Conservation (phyloP, 2,329 filamentous ascomycete species). For the Cryphonectria japonica region DNA sequence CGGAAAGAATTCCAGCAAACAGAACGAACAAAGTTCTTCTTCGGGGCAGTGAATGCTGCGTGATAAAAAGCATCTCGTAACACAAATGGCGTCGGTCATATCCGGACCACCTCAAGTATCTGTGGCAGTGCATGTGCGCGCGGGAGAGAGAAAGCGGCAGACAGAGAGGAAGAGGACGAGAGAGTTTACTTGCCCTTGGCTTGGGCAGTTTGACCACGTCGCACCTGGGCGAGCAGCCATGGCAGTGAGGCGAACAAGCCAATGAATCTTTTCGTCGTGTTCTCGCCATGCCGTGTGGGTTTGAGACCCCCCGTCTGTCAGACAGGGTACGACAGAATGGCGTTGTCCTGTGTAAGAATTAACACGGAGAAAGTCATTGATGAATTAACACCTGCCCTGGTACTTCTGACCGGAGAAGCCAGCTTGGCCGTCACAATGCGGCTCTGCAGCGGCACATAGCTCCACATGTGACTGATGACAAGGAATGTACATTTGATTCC, state of each 20-base stretch:
- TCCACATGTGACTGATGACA: neutral
- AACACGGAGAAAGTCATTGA: neutral
- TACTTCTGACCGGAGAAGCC: neutral
- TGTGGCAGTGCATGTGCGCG: neutral
- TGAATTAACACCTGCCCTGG: neutral
- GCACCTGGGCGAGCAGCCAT: neutral
- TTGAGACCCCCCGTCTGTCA: neutral
- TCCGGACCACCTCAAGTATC: neutral
- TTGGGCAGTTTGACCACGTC: neutral
- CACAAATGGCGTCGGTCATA: slow-evolving; percentile 3
- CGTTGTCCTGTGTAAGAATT: too few relatives aligned
- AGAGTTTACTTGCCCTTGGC: neutral
- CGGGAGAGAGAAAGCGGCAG: neutral
- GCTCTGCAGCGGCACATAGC: neutral
- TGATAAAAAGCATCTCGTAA: neutral
- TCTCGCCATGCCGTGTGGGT: neutral
- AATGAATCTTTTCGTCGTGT: neutral
- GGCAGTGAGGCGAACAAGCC: neutral
- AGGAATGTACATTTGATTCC: neutral
- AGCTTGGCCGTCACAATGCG: neutral
- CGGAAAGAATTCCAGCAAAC: neutral
- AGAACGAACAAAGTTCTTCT: neutral
- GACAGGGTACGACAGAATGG: neutral
- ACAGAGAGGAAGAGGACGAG: neutral
- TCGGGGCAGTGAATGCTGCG: neutral